Percentiles rank a stretch among this genome's conserved stretches.
Conservation (phyloP, 345 rosid species). For the Eutrema yunnanense region DNA sequence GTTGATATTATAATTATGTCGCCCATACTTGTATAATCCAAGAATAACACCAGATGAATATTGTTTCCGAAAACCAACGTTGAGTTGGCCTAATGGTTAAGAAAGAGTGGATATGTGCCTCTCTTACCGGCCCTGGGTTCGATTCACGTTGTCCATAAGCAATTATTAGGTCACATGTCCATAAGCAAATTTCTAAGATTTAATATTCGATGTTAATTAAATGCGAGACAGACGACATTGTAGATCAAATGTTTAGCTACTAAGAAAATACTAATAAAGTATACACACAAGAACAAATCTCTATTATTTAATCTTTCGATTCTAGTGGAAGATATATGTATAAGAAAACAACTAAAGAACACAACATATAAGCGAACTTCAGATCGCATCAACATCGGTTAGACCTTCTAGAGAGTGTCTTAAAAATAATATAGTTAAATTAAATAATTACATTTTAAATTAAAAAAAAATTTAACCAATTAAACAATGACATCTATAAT, state of each 20-base stretch:
- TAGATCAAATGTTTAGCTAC: background rate
- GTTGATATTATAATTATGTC: background rate
- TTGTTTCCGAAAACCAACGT: background rate
- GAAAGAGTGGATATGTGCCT: too few species aligned
- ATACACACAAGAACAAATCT: background rate
- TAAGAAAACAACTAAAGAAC: background rate
- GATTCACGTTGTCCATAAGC: too few species aligned
- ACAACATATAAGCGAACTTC: slow-evolving; percentile 13
- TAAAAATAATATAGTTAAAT: too few species aligned
- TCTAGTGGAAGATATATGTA: slow-evolving; percentile 4
- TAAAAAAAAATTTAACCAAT: too few species aligned
- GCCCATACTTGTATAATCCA: background rate
- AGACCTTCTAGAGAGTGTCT: too few species aligned
- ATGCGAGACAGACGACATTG: slow-evolving; percentile 3
- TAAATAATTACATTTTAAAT: too few species aligned
- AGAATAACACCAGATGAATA: background rate
- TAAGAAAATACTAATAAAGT: background rate
- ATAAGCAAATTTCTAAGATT: background rate
- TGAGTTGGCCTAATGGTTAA: too few species aligned
- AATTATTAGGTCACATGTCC: too few species aligned
- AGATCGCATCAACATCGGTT: too few species aligned
- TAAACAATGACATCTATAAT: too few species aligned
- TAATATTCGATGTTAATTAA: background rate
- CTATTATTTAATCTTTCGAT: background rate
- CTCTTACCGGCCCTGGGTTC: too few species aligned